These are phyloP conservation scores for Suillus americanus DNA, from an alignment of 768 basidiomycete genomes.

Conservation along the genomic window DNA sequence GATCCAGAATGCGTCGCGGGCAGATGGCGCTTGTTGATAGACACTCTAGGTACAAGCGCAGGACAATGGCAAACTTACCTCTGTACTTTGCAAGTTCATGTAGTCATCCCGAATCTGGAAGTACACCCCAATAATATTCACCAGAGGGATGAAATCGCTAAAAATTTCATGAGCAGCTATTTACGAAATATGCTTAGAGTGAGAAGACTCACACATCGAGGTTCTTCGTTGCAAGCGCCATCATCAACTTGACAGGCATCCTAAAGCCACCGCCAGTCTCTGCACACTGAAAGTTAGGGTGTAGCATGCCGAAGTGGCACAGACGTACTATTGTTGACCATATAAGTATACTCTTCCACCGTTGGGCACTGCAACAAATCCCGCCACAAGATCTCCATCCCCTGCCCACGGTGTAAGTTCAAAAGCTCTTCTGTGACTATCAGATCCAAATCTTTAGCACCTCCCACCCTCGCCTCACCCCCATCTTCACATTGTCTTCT, in stretches of 20 bases:
- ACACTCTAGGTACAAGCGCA: neutral
- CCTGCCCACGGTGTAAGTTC: conserved; percentile 93
- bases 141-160: conserved; percentile 89
- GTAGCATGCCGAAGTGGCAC: conserved; percentile 21
- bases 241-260: conserved; percentile 93
- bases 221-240: conserved; percentile 77
- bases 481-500: conserved; percentile 9
- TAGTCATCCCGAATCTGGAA: conserved; percentile 98
- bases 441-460: conserved; percentile 72
- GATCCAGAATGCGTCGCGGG: conserved; percentile 26
- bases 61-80: conserved; percentile 46
- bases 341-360: conserved; percentile 90
- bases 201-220: conserved; percentile 48
- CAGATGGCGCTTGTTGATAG: conserved; percentile 46
- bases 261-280: conserved; percentile 95
- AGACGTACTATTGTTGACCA: conserved; percentile 89
- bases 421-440: conserved; percentile 55
- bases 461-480: conserved; percentile 36
- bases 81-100: conserved; percentile 87
- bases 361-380: conserved; percentile 89
- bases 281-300: conserved; percentile 30
- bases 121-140: conserved; percentile 91
- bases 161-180: neutral
- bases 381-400: conserved; percentile 92
- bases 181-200: neutral